Conservation (phyloP, 805 yeast species). For the Cyberlindnera japonica region DNA sequence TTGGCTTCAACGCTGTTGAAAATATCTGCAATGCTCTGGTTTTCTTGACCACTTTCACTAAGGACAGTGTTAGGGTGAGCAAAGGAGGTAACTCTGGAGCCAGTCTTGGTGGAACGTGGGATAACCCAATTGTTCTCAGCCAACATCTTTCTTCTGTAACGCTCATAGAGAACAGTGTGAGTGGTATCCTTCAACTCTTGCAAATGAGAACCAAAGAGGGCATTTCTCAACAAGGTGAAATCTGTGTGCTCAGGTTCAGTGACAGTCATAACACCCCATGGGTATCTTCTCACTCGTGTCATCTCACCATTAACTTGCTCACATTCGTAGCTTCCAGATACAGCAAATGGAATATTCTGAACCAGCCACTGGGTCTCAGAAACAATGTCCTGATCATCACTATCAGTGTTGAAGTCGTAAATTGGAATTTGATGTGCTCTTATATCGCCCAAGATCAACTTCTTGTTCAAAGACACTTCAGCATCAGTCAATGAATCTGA, state of each 20-base stretch:
- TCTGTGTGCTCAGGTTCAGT: conserved; percentile 62
- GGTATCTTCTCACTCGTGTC: conserved; percentile 52
- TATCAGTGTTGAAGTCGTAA: conserved; percentile 60
- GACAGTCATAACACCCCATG: conserved; percentile 64
- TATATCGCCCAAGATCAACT: conserved; percentile 53
- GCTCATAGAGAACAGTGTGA: conserved; percentile 71
- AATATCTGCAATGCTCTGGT: neutral
- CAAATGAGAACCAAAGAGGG: conserved; percentile 72
- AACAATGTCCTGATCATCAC: conserved; percentile 21
- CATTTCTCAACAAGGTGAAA: conserved; percentile 65
- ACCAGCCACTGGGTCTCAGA: conserved; percentile 35
- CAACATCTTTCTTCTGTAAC: conserved; percentile 69
- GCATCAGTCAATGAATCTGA: conserved; percentile 72
- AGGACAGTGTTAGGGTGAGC: neutral
- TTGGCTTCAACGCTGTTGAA: neutral
- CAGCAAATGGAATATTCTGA: conserved; percentile 56
- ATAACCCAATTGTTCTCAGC: conserved; percentile 12
- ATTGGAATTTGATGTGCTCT: conserved; percentile 54
- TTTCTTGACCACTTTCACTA: neutral
- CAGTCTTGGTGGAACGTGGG: neutral
- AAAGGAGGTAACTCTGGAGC: neutral
- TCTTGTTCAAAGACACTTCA: conserved; percentile 55
- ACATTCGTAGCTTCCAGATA: conserved; percentile 53
- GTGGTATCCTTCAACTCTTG: conserved; percentile 81
- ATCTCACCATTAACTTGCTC: conserved; percentile 29